Conservation (phyloP, 306 rosid genomes). For the Betula pendula region DNA sequence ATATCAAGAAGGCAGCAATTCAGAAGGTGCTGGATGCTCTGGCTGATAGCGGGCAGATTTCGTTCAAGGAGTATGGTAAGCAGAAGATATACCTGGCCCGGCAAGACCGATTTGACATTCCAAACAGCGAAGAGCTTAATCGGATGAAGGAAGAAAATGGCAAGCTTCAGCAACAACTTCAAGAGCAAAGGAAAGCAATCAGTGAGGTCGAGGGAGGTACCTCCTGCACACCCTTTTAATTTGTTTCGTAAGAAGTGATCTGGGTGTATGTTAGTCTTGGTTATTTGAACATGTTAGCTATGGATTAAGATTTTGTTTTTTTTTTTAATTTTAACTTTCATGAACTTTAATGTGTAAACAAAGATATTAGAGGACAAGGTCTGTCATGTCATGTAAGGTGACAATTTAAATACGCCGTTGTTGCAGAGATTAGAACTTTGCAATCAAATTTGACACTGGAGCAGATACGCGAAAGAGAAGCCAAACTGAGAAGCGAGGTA, state of each 20-base stretch:
- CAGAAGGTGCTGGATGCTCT: conserved; percentile 84
- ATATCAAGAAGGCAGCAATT: conserved; percentile 75
- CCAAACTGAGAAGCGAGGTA: conserved; percentile 74
- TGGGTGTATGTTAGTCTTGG: not conserved
- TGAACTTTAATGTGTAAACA: not conserved
- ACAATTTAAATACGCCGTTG: conserved; percentile 20
- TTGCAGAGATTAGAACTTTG: conserved; percentile 72
- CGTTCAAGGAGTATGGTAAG: conserved; percentile 94
- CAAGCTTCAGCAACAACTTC: conserved; percentile 57
- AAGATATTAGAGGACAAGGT: conserved; percentile 1
- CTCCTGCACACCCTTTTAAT: not conserved
- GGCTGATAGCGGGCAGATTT: conserved; percentile 65
- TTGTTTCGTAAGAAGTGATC: not conserved
- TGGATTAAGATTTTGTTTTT: not conserved
- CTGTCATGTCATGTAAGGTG: conserved; percentile 11
- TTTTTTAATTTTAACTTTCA: not conserved
- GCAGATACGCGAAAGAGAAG: conserved; percentile 64
- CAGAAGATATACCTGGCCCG: conserved; percentile 91
- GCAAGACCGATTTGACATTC: conserved; percentile 81
- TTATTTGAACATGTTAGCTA: not conserved
- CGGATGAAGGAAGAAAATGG: conserved; percentile 80
- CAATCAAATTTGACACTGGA: conserved; percentile 85
- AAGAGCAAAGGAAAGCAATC: conserved; percentile 50
- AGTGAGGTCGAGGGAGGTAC: conserved; percentile 80
- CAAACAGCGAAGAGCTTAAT: conserved; percentile 71